phyloP scores from a whole-genome alignment of 148 eudicot genomes.

The Limonium bicolor region DNA sequence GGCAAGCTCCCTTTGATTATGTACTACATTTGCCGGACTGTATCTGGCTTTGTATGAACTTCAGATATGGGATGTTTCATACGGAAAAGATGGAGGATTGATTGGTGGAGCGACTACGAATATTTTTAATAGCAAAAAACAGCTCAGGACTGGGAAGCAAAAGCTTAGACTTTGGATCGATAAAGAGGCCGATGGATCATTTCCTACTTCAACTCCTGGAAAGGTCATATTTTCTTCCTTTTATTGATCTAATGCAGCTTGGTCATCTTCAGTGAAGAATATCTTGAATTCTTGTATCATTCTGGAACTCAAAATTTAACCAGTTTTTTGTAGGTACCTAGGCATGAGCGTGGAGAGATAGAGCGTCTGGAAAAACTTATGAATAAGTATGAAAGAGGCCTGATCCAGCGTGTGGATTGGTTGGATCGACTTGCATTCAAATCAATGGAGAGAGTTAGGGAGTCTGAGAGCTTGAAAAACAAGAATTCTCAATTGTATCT shows the following conservation, averaged over 20 bases:
- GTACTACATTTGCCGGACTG: no score
- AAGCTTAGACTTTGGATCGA: constrained; percentile 86
- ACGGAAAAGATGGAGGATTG: constrained; percentile 68
- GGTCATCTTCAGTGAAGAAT: background rate
- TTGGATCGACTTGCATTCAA: constrained; percentile 85
- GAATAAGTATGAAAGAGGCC: constrained; percentile 94
- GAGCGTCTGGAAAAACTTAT: constrained; percentile 95
- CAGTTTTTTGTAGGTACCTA: constrained; percentile 53
- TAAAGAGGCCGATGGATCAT: constrained; percentile 85
- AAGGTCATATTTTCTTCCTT: constrained; percentile 33
- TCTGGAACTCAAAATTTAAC: background rate
- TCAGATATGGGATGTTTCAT: constrained; percentile 94
- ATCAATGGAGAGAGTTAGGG: constrained; percentile 84
- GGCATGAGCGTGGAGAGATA: constrained; percentile 88
- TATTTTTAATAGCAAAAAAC: constrained; percentile 88
- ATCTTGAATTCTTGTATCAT: constrained; percentile 2
- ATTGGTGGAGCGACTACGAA: constrained; percentile 93
- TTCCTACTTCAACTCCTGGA: constrained; percentile 76
- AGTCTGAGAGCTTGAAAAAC: constrained; percentile 57
- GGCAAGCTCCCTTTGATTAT: no score
- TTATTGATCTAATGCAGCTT: background rate
- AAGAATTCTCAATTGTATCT: constrained; percentile 69
- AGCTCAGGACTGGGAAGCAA: constrained; percentile 90
- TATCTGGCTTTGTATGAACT: background rate
- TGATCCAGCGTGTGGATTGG: constrained; percentile 96